A percentile compares a stretch with the other conserved stretches of the same genome.
Evolutionary conservation across 1,139 yeast species (phyloP).

Genomic region (Kodamaea sp.): DNA sequence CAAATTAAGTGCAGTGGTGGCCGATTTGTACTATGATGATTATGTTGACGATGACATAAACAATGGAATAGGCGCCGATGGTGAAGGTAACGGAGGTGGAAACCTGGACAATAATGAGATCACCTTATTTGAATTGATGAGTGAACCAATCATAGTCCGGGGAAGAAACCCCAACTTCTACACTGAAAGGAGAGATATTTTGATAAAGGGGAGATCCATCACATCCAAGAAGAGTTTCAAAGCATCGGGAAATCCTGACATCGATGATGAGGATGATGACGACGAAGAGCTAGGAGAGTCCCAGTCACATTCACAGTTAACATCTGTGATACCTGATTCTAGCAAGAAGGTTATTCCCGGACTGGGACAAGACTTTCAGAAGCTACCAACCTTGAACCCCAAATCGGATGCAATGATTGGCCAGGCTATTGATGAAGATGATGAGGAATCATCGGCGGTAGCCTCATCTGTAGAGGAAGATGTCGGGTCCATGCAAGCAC

Average conservation of each 20-base stretch:
- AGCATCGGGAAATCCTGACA: slow-evolving; percentile 3
- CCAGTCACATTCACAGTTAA: not conserved
- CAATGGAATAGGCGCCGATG: slow-evolving; percentile 5
- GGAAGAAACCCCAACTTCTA: slow-evolving; percentile 70
- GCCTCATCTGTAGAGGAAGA: slow-evolving; percentile 10
- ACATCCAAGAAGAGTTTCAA: slow-evolving; percentile 16
- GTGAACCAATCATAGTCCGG: slow-evolving; percentile 60
- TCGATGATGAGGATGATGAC: slow-evolving; percentile 13
- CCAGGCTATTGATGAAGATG: slow-evolving; percentile 11
- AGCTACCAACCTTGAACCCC: not conserved
- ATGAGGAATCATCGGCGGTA: slow-evolving; percentile 7
- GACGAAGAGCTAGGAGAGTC: not conserved
- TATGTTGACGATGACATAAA: slow-evolving; percentile 34
- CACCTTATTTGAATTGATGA: slow-evolving; percentile 32
- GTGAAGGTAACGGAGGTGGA: slow-evolving; percentile 3
- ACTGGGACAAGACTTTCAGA: not conserved
- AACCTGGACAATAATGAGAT: slow-evolving; percentile 33
- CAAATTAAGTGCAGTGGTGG: slow-evolving; percentile 47
- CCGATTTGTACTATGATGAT: slow-evolving; percentile 45
- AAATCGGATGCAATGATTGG: not conserved
- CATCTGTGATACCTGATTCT: not conserved
- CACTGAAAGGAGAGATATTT: slow-evolving; percentile 53
- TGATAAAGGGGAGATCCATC: slow-evolving; percentile 26
- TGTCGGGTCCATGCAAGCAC: not conserved
- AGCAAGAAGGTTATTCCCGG: not conserved